Conservation (phyloP, 148 eudicot species). For the Camellia sinensis region DNA sequence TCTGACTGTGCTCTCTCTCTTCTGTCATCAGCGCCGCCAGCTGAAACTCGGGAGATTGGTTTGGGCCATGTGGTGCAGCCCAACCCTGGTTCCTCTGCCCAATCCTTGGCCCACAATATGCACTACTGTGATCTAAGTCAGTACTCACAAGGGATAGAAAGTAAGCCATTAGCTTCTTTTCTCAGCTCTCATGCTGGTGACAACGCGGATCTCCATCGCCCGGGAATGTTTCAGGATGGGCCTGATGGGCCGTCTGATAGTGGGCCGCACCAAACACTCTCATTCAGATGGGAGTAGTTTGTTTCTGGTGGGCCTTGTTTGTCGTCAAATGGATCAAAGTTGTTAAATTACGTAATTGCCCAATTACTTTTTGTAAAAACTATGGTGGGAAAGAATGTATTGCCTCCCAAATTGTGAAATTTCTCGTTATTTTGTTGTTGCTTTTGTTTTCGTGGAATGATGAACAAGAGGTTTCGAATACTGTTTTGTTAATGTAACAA, state of each 20-base stretch:
- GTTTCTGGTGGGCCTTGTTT: not conserved
- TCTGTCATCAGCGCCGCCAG: conserved; percentile 80
- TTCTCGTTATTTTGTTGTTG: not conserved
- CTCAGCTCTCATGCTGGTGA: conserved; percentile 7
- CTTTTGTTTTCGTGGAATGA: no score
- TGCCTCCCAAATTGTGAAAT: not conserved
- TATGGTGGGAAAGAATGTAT: not conserved
- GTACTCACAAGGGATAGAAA: conserved; percentile 22
- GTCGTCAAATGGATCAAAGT: not conserved
- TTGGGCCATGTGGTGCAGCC: conserved; percentile 40
- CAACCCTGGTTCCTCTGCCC: conserved; percentile 26
- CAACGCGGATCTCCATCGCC: conserved; percentile 33
- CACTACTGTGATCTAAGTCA: conserved; percentile 38
- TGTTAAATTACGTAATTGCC: not conserved
- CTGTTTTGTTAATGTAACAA: no score
- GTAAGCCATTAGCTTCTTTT: conserved; percentile 20
- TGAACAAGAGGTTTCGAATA: no score
- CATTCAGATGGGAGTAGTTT: conserved; percentile 71
- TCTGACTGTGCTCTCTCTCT: conserved; percentile 97
- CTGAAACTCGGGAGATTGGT: conserved; percentile 46
- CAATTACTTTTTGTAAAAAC: not conserved
- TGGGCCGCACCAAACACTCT: conserved; percentile 57
- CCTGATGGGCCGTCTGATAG: conserved; percentile 36
- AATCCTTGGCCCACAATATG: conserved; percentile 22
- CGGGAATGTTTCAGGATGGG: conserved; percentile 41